A percentile compares a stretch with the other conserved stretches of the same genome.
These are phyloP conservation scores for Pharus latifolius DNA, from an alignment of 176 grass and related monocot species.

Conservation along the genomic window DNA sequence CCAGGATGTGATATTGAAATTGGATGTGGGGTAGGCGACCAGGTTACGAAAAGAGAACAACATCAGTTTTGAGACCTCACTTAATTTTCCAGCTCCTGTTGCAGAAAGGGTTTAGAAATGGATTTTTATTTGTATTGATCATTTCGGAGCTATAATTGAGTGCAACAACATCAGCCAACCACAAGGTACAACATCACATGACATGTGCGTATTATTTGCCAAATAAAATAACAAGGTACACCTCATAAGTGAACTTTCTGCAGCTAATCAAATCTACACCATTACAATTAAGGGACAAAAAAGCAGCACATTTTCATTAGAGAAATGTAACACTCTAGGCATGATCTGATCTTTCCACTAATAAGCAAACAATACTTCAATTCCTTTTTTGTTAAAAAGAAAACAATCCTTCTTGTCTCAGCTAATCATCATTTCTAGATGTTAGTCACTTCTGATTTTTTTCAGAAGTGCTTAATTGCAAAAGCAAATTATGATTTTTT, in stretches of 20 bases:
- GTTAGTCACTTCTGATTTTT: too few relatives aligned
- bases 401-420: too few relatives aligned
- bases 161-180: background rate
- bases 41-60: background rate
- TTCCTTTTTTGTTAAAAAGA: background rate
- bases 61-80: background rate
- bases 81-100: background rate
- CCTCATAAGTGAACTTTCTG: background rate
- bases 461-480: background rate
- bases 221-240: background rate
- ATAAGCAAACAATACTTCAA: background rate
- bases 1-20: background rate
- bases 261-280: background rate
- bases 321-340: background rate
- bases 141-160: constrained; percentile 5
- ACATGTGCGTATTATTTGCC: constrained; percentile 1
- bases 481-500: too few relatives aligned
- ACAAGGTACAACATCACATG: background rate
- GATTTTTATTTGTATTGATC: background rate
- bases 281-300: background rate
- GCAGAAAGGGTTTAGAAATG: background rate
- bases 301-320: background rate
- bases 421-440: too few relatives aligned
- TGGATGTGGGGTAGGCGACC: background rate
- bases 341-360: background rate